Conservation (phyloP, 202 grass and related monocot genomes). For the Setaria italica region DNA sequence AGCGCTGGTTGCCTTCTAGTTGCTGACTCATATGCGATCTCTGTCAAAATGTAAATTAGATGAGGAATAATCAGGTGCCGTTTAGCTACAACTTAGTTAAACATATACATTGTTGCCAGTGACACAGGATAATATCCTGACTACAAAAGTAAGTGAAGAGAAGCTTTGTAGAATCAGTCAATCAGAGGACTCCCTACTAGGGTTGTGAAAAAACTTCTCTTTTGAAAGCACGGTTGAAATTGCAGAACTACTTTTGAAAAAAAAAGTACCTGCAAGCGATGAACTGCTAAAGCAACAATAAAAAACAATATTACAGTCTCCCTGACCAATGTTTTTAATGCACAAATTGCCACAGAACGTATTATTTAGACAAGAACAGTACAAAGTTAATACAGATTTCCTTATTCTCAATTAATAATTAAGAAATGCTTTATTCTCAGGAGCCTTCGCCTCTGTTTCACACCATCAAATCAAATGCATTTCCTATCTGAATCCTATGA, state of each 20-base stretch:
- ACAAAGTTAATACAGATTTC: background rate
- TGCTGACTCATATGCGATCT: slow-evolving; percentile 80
- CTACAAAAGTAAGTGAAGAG: background rate
- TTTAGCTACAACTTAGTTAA: slow-evolving; percentile 11
- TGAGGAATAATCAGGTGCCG: slow-evolving; percentile 36
- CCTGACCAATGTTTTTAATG: slow-evolving; percentile 3
- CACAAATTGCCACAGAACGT: background rate
- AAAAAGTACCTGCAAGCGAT: slow-evolving; percentile 7
- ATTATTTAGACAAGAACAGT: background rate
- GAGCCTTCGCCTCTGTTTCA: slow-evolving; percentile 8
- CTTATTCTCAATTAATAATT: background rate
- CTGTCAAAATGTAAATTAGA: slow-evolving; percentile 55
- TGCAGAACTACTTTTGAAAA: background rate
- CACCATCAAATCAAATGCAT: slow-evolving; percentile 3
- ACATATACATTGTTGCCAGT: slow-evolving; percentile 9
- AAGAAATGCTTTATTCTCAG: background rate
- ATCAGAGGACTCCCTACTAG: background rate
- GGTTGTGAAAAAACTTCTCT: background rate
- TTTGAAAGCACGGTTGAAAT: slow-evolving; percentile 3
- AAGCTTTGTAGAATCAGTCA: background rate
- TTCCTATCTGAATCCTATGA: background rate
- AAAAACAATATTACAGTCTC: background rate
- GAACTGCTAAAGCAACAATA: slow-evolving; percentile 30
- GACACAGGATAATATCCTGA: background rate
- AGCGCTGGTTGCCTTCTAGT: slow-evolving; percentile 94